These are phyloP conservation scores for Evernia prunastri DNA, from an alignment of 495 filamentous ascomycete species.

Conservation along the genomic window DNA sequence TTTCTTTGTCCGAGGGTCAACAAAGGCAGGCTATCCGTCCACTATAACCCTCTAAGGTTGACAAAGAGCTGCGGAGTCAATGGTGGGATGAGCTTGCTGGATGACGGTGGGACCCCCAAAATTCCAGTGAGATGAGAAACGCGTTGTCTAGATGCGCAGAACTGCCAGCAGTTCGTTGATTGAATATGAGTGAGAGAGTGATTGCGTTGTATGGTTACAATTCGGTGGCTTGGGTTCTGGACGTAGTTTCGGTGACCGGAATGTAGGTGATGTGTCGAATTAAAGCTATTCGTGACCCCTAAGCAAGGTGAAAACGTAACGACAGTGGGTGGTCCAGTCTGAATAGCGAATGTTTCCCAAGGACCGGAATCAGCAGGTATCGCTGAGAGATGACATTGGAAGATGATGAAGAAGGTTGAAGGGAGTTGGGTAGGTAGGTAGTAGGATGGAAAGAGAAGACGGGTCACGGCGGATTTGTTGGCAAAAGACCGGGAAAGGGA, in stretches of 20 bases:
- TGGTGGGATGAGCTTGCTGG: not conserved
- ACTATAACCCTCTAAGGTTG: not conserved
- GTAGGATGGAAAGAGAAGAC: too few relatives aligned
- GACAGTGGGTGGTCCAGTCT: not conserved
- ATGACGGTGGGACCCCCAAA: not conserved
- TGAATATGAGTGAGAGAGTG: not conserved
- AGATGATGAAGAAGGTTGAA: not conserved
- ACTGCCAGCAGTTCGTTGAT: conserved; percentile 19
- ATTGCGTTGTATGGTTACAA: too few relatives aligned
- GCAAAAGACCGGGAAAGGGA: not conserved
- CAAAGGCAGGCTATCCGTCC: not conserved
- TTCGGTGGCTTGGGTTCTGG: too few relatives aligned
- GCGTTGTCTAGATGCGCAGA: conserved; percentile 1
- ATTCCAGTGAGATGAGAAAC: not conserved
- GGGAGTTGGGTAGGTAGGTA: not conserved
- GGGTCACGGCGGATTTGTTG: too few relatives aligned
- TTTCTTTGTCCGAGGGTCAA: conserved; percentile 2
- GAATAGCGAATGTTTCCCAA: not conserved
- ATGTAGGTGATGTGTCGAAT: conserved; percentile 15
- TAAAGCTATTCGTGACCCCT: not conserved
- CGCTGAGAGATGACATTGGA: conserved; percentile 6
- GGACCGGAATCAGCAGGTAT: conserved; percentile 13
- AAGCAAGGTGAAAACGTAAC: conserved; percentile 9
- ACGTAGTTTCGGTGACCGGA: conserved; percentile 3
- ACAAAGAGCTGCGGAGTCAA: not conserved